phyloP scores from a whole-genome alignment of 371 early-diverging fungal species.

The Vittaforma corneae region DNA sequence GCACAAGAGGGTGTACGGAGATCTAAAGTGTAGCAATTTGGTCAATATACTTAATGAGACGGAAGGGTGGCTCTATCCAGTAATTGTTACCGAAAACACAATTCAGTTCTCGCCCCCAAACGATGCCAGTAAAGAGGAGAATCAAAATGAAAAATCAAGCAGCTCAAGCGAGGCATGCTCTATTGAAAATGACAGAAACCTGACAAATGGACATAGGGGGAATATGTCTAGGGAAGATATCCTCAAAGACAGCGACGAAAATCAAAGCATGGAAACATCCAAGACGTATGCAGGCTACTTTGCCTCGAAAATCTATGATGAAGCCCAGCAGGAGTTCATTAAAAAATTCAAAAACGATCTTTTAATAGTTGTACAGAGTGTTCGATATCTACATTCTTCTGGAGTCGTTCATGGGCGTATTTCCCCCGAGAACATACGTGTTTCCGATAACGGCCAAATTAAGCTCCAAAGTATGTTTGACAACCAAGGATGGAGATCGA shows the following conservation, averaged over 20 bases:
- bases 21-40: not conserved
- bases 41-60: not conserved
- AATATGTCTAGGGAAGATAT: not conserved
- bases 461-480: not conserved
- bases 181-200: not conserved
- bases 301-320: no score
- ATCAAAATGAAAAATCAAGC: not conserved
- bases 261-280: no score
- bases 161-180: not conserved
- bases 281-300: no score
- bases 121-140: not conserved
- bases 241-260: no score
- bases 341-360: not conserved
- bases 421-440: slow-evolving; percentile 1
- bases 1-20: not conserved
- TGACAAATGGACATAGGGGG: not conserved
- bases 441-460: not conserved
- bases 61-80: not conserved
- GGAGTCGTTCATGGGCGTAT: not conserved
- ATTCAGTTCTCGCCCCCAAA: not conserved
- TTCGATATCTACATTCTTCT: not conserved
- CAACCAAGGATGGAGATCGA: not conserved
- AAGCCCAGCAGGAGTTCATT: no score
- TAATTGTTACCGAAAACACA: not conserved
- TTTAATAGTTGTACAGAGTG: not conserved